Percentiles rank a stretch among this genome's conserved stretches.
These are phyloP conservation scores for Dothiorella sarmentorum DNA, from an alignment of 2,329 filamentous ascomycete genomes.

Conservation along the genomic window DNA sequence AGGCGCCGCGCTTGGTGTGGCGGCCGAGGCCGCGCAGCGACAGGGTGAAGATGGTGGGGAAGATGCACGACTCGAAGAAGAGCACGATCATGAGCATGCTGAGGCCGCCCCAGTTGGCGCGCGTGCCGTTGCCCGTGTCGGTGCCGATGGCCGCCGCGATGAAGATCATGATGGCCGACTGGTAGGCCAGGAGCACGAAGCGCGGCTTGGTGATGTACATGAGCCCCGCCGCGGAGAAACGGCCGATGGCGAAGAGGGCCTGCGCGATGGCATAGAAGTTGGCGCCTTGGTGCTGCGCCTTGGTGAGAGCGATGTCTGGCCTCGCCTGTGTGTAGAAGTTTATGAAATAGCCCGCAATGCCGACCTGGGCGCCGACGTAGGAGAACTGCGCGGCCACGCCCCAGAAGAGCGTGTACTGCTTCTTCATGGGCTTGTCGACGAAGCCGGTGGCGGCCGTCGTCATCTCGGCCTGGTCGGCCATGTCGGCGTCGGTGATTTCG, in stretches of 20 bases:
- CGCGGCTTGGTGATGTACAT: conserved; percentile 39
- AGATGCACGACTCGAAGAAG: conserved; percentile 40
- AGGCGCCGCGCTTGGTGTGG: conserved; percentile 40
- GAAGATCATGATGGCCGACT: conserved; percentile 37
- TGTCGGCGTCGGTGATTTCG: conserved; percentile 69
- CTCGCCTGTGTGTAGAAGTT: conserved; percentile 37
- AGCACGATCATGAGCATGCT: conserved; percentile 37
- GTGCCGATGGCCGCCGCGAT: conserved; percentile 32
- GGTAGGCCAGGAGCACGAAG: conserved; percentile 35
- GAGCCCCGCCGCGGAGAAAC: conserved; percentile 36
- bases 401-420: conserved; percentile 51
- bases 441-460: conserved; percentile 45
- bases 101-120: conserved; percentile 36
- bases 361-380: conserved; percentile 52
- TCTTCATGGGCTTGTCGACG: conserved; percentile 60
- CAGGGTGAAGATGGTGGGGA: conserved; percentile 39
- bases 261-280: conserved; percentile 40
- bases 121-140: conserved; percentile 28
- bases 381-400: conserved; percentile 48
- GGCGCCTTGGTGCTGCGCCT: conserved; percentile 33
- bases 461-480: conserved; percentile 48
- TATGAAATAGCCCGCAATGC: conserved; percentile 51
- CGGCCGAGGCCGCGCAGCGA: conserved; percentile 36
- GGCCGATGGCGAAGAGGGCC: conserved; percentile 35
- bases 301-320: conserved; percentile 27